Evolutionary conservation across 257 asterid genomes (phyloP), one percentile per base, ranked within the genome.

Genomic region (Mentha longifolia): DNA sequence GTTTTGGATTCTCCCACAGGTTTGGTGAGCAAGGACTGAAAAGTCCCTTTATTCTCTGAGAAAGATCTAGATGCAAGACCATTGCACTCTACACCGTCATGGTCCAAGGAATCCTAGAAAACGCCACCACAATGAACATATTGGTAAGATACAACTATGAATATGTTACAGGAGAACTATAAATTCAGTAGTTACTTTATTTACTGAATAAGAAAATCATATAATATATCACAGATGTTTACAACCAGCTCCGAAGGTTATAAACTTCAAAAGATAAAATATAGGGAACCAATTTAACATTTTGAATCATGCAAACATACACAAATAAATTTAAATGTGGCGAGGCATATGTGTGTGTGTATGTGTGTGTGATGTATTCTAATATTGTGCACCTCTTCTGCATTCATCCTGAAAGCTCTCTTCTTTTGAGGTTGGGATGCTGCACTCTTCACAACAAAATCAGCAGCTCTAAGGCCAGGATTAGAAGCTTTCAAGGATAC

Each of bases 351-450:
- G 14, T 42, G 47, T 28, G 31, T 2, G 25, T 22, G 47, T 28
- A 3, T 2, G 25, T 22, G 25, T 35, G 14, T 10, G 14, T 60
- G 8, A 61, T 1, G 46, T 2, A 20, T 45, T 16, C 46, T n/a
- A 42, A 61, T 51, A 73, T 58, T 73, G 47, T 6, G 49, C 75
- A 90, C 98, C 97, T 92, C 98, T 69, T 77, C 83, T 7, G 88
- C 89, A 68, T 84, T 86, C 88, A 89, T 91, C 85, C 81, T 82
- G 77, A 89, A 88, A 68, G 86, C 86, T 50, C 78, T 85, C 79
- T 76, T 89, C 87, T 82, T 84, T 57, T 75, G 86, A 66, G 81
- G 84, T 74, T 85, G 84, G 71, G 80, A 59, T 51, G 75, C 73
- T 66, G 76, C 80, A 75, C 70, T 70, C 69, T 78, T 75, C 5